Evolutionary conservation across 176 grass and related monocot species (phyloP).

Genomic region (Melocanna baccifera): DNA sequence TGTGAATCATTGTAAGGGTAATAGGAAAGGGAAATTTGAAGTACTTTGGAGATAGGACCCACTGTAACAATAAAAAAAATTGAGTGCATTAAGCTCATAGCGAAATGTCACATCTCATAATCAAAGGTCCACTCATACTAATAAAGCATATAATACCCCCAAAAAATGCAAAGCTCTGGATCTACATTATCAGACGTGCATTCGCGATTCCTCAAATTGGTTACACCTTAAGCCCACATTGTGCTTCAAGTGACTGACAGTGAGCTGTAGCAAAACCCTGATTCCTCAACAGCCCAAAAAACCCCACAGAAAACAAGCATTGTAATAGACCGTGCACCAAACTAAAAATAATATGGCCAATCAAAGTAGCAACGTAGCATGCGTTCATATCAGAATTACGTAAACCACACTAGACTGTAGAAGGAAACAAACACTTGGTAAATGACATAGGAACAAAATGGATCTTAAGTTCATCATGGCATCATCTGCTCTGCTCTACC

Average conservation of each 20-base stretch:
- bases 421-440: not conserved
- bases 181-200: not conserved
- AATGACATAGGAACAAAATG: not conserved
- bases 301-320: not conserved
- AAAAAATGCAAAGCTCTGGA: not conserved
- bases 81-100: not conserved
- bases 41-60: slow-evolving; percentile 96
- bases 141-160: not conserved
- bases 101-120: not conserved
- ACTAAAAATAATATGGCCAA: not conserved
- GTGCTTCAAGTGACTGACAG: not conserved
- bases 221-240: not conserved
- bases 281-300: not conserved
- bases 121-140: not conserved
- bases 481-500: not conserved
- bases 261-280: not conserved
- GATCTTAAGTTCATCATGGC: not conserved
- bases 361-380: not conserved
- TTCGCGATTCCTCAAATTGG: not conserved
- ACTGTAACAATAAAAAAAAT: slow-evolving; percentile 49
- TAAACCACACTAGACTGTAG: not conserved
- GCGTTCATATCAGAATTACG: not conserved
- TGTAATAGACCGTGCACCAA: slow-evolving; percentile 20
- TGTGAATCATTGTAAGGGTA: slow-evolving; percentile 99
- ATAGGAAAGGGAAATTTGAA: slow-evolving; percentile 99